Conservation (phyloP, 768 basidiomycete genomes). For the Hortiboletus flavorubellus region DNA sequence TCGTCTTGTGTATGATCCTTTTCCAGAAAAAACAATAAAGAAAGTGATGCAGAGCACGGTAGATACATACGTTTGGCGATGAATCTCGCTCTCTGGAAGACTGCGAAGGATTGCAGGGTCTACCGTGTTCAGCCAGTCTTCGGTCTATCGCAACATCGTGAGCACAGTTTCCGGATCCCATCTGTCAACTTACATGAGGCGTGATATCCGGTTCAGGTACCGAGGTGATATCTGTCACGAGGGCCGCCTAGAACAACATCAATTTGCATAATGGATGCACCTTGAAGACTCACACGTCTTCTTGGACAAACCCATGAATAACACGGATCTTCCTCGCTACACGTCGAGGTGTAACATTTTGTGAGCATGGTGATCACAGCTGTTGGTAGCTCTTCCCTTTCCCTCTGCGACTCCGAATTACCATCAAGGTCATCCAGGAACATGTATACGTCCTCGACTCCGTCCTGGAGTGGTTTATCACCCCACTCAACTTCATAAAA, state of each 20-base stretch:
- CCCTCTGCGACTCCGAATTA: constrained; percentile 53
- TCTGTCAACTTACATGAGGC: constrained; percentile 33
- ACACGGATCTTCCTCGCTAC: constrained; percentile 75
- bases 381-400: constrained; percentile 75
- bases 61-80: constrained; percentile 62
- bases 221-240: constrained; percentile 20
- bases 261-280: not conserved
- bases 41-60: not conserved
- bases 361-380: constrained; percentile 89
- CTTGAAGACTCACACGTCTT: constrained; percentile 46
- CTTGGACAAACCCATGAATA: constrained; percentile 79
- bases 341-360: constrained; percentile 85
- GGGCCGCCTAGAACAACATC: constrained; percentile 21
- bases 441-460: constrained; percentile 91
- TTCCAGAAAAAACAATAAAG: not conserved
- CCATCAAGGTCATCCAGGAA: constrained; percentile 83
- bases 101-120: constrained; percentile 45
- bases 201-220: constrained; percentile 26
- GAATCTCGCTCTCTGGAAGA: constrained; percentile 76
- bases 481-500: constrained; percentile 98
- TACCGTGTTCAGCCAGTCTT: constrained; percentile 53
- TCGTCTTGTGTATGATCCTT: constrained; percentile 80
- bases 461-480: constrained; percentile 73
- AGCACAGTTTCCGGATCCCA: constrained; percentile 13
- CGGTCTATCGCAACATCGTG: constrained; percentile 24